Conservation (phyloP, 208 protist species). For the Leishmania gerbilli region DNA sequence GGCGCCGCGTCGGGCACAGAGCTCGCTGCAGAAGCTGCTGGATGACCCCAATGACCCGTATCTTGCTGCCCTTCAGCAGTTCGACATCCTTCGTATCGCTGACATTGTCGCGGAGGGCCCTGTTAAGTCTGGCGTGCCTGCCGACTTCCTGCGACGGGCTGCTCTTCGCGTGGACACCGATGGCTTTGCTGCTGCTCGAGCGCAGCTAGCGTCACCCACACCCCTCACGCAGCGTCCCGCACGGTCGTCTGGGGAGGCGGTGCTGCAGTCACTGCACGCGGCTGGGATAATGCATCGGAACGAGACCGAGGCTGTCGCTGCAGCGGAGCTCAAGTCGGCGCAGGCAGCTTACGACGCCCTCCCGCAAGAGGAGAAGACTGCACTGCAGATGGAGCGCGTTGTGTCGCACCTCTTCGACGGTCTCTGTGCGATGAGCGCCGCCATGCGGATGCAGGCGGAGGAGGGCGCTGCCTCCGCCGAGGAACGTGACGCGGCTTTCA, state of each 20-base stretch:
- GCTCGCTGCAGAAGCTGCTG: slow-evolving; percentile 54
- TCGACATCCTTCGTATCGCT: slow-evolving; percentile 56
- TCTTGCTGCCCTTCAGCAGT: slow-evolving; percentile 43
- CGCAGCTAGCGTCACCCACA: slow-evolving; percentile 21
- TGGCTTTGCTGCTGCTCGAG: slow-evolving; percentile 6
- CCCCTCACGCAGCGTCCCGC: slow-evolving; percentile 17
- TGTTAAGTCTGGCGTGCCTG: slow-evolving; percentile 11
- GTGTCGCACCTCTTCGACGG: slow-evolving; percentile 57
- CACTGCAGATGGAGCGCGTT: slow-evolving; percentile 22
- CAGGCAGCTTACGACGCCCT: slow-evolving; percentile 35
- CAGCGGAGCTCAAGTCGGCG: slow-evolving; percentile 8
- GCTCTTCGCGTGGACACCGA: slow-evolving; percentile 19
- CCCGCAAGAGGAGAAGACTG: slow-evolving; percentile 27
- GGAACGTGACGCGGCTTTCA: slow-evolving; percentile 40
- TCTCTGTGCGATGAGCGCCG: slow-evolving; percentile 56
- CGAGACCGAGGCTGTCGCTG: slow-evolving; percentile 18
- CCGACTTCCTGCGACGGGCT: slow-evolving; percentile 24
- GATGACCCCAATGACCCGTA: slow-evolving; percentile 58
- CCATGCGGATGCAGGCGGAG: slow-evolving; percentile 52
- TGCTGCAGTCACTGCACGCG: slow-evolving; percentile 48
- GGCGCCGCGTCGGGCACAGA: slow-evolving; percentile 28
- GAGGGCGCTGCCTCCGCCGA: slow-evolving; percentile 14
- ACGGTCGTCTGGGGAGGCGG: slow-evolving; percentile 29
- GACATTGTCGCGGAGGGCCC: slow-evolving; percentile 30
- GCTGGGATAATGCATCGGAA: slow-evolving; percentile 22